Percentiles rank a stretch among this genome's conserved stretches.
These are phyloP conservation scores for Colletotrichum sp. DNA, from an alignment of 2,329 filamentous ascomycete species.

Conservation along the genomic window DNA sequence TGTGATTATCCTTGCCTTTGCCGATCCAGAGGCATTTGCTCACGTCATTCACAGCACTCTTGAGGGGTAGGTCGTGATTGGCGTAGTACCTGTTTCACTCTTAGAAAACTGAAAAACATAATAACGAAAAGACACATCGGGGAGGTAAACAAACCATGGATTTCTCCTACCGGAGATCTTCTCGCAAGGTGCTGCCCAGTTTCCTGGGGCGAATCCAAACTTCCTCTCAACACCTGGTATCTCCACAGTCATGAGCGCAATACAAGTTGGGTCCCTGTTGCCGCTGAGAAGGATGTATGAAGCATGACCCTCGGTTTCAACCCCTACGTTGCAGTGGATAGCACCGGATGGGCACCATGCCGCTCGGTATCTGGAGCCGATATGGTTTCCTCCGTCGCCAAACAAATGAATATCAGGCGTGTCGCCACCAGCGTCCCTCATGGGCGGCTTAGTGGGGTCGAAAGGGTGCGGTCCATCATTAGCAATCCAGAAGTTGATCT, in stretches of 20 bases:
- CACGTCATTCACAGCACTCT: not conserved
- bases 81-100: not conserved
- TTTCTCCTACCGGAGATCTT: not conserved
- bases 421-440: not conserved
- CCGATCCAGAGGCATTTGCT: not conserved
- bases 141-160: not conserved
- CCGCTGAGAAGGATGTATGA: not conserved
- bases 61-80: not conserved
- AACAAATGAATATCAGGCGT: not conserved
- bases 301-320: not conserved
- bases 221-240: not conserved
- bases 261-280: not conserved
- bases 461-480: not conserved
- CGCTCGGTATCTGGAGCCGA: not conserved
- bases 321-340: not conserved
- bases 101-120: not conserved
- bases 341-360: no score
- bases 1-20: not conserved
- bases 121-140: not conserved
- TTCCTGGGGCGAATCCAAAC: not conserved
- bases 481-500: not conserved
- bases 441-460: not conserved
- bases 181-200: not conserved
- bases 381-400: not conserved
- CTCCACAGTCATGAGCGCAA: not conserved